phyloP scores from a whole-genome alignment of 2,329 filamentous ascomycete genomes.

The Alternaria burnsii region DNA sequence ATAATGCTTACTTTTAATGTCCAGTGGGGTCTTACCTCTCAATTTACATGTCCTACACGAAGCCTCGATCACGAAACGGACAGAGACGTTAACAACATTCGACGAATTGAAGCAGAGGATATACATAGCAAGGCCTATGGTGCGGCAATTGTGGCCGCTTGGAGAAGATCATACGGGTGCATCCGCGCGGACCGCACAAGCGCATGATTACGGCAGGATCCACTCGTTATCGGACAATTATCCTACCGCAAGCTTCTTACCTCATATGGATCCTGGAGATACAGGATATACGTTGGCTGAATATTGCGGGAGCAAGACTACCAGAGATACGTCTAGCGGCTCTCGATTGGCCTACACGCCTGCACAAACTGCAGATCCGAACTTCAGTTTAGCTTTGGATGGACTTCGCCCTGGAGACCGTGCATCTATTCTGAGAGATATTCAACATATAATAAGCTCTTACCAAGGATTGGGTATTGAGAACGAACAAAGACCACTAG shows the following conservation, averaged over 20 bases:
- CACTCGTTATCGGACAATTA: conserved; percentile 24
- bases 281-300: conserved; percentile 32
- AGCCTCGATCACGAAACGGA: conserved; percentile 47
- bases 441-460: conserved; percentile 44
- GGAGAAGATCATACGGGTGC: conserved; percentile 17
- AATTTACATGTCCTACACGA: conserved; percentile 50
- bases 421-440: conserved; percentile 41
- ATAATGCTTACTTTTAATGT: neutral
- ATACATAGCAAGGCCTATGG: conserved; percentile 32
- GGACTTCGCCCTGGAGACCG: conserved; percentile 33
- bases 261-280: conserved; percentile 19
- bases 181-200: conserved; percentile 28
- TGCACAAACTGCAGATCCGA: conserved; percentile 17
- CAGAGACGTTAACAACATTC: conserved; percentile 44
- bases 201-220: conserved; percentile 13
- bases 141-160: conserved; percentile 23
- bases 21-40: conserved; percentile 31
- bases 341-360: conserved; percentile 8
- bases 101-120: conserved; percentile 51
- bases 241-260: conserved; percentile 31
- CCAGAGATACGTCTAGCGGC: conserved; percentile 18
- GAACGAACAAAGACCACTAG: conserved; percentile 2
- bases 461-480: conserved; percentile 36
- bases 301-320: conserved; percentile 33
- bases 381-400: conserved; percentile 35